Percentiles rank a stretch among this genome's conserved stretches.
phyloP scores from a whole-genome alignment of 768 basidiomycete species.

The Collybiopsis luxurians region DNA sequence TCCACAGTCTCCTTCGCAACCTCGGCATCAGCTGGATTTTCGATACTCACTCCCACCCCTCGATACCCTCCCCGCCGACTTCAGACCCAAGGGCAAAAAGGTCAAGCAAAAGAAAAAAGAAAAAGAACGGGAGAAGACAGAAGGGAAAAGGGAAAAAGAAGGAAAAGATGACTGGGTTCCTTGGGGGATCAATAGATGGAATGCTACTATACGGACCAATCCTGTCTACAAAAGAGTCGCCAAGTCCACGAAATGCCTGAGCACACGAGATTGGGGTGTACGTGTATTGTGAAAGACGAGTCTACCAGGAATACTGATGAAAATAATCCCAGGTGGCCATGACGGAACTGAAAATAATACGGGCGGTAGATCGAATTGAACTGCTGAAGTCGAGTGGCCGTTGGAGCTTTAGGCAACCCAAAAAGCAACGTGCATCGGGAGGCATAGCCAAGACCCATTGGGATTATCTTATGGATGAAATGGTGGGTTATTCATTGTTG shows the following conservation, averaged over 20 bases:
- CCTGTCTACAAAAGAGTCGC: conserved; percentile 71
- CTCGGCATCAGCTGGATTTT: conserved; percentile 33
- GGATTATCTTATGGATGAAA: conserved; percentile 96
- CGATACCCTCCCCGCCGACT: conserved; percentile 47
- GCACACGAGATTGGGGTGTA: conserved; percentile 81
- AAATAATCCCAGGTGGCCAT: conserved; percentile 62
- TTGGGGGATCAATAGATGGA: conserved; percentile 69
- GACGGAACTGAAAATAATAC: conserved; percentile 71
- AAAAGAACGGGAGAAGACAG: conserved; percentile 36
- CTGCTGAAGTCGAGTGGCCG: conserved; percentile 70
- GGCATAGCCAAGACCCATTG: conserved; percentile 81
- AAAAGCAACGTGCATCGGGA: conserved; percentile 83
- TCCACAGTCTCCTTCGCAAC: conserved; percentile 13
- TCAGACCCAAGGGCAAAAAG: conserved; percentile 42
- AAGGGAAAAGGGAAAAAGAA: conserved; percentile 40
- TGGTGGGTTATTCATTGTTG: conserved; percentile 51
- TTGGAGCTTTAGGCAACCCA: conserved; percentile 95
- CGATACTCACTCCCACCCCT: conserved; percentile 48
- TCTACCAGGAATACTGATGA: conserved; percentile 2
- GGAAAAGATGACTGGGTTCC: conserved; percentile 58
- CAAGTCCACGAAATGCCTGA: conserved; percentile 74
- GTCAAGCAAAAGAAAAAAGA: conserved; percentile 50
- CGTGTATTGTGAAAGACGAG: conserved; percentile 22
- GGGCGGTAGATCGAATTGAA: conserved; percentile 85
- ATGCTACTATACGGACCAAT: conserved; percentile 71